Evolutionary conservation across 768 basidiomycete genomes (phyloP).

Genomic region (Boletus barrowsii): DNA sequence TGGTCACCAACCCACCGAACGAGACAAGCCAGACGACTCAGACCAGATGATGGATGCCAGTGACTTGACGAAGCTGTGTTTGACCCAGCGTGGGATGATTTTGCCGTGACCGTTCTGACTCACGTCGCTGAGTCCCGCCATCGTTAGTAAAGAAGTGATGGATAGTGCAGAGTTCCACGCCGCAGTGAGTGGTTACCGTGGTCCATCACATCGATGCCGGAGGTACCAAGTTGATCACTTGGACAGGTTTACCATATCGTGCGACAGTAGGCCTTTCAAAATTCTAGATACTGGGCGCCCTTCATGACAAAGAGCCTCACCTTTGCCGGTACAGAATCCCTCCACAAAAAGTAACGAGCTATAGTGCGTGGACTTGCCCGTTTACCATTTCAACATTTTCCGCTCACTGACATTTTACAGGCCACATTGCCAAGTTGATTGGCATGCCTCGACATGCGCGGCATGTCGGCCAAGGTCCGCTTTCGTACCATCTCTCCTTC

Average conservation of each 20-base stretch:
- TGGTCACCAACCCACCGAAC: neutral
- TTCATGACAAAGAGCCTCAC: neutral
- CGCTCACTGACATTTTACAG: conserved; percentile 33
- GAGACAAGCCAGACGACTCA: neutral
- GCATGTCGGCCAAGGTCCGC: conserved; percentile 77
- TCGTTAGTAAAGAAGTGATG: conserved; percentile 31
- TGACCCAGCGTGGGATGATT: neutral
- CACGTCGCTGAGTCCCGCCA: neutral
- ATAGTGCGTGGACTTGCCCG: conserved; percentile 44
- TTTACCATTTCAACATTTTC: neutral
- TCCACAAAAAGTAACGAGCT: conserved; percentile 64
- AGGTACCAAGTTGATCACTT: neutral
- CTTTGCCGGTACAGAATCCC: conserved; percentile 47
- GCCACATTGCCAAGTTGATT: conserved; percentile 75
- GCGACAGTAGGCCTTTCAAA: conserved; percentile 40
- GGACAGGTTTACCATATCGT: conserved; percentile 70
- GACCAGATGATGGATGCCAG: neutral
- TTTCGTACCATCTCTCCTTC: neutral
- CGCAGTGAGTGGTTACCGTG: conserved; percentile 36
- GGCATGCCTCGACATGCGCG: conserved; percentile 78
- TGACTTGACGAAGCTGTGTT: neutral
- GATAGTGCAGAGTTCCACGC: conserved; percentile 65
- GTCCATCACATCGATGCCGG: neutral
- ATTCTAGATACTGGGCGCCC: neutral
- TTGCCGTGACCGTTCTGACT: too few species aligned